A percentile compares a stretch with the other conserved stretches of the same genome.
Evolutionary conservation across 164 flowering plant genomes (phyloP).

Genomic region (Protea cynaroides): DNA sequence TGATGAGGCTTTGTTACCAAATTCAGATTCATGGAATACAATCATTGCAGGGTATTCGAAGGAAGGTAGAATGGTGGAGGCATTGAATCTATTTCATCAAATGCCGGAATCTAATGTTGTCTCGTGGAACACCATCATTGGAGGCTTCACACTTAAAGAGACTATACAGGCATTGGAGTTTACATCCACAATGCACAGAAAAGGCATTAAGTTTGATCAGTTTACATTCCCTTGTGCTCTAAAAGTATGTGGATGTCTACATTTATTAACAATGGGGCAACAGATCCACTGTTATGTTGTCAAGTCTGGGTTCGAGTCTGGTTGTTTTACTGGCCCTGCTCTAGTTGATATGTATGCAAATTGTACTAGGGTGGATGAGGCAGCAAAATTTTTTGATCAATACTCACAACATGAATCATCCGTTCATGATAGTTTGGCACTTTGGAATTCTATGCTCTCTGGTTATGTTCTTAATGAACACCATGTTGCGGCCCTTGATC

Average conservation of each 20-base stretch:
- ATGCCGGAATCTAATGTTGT: slow-evolving; percentile 23
- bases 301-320: slow-evolving; percentile 9
- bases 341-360: slow-evolving; percentile 26
- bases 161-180: slow-evolving; percentile 12
- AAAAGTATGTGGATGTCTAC: slow-evolving; percentile 18
- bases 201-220: slow-evolving; percentile 16
- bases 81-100: slow-evolving; percentile 15
- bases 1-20: slow-evolving; percentile 7
- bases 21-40: slow-evolving; percentile 24
- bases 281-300: slow-evolving; percentile 21
- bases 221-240: slow-evolving; percentile 27
- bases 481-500: slow-evolving; percentile 10
- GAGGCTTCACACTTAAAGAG: slow-evolving; percentile 15
- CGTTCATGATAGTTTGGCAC: slow-evolving; percentile 12
- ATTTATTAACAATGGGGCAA: slow-evolving; percentile 14
- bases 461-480: slow-evolving; percentile 15
- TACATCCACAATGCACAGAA: slow-evolving; percentile 17
- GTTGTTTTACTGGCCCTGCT: slow-evolving; percentile 11
- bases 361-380: slow-evolving; percentile 20
- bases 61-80: slow-evolving; percentile 23
- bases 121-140: slow-evolving; percentile 29
- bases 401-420: slow-evolving; percentile 5
- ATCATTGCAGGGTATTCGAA: slow-evolving; percentile 23
- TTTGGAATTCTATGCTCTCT: slow-evolving; percentile 25
- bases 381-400: slow-evolving; percentile 11